A percentile compares a stretch with the other conserved stretches of the same genome.
Conservation (phyloP, 331 rosid species). For the Quercus tomentella region DNA sequence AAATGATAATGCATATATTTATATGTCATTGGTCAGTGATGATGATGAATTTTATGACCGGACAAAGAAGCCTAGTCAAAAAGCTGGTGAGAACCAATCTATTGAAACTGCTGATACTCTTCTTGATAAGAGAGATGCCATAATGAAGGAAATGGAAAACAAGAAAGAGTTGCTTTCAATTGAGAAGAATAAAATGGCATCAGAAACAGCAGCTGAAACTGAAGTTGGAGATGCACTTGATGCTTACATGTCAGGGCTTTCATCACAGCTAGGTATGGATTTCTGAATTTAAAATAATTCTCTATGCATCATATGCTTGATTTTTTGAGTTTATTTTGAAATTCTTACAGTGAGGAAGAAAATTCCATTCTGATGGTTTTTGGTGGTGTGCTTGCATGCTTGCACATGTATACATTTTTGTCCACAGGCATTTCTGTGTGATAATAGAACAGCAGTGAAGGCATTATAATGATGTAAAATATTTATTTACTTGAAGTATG, state of each 20-base stretch:
- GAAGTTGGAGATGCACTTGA: constrained; percentile 76
- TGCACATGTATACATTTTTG: not conserved
- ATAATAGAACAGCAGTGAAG: not conserved
- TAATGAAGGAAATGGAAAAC: constrained; percentile 57
- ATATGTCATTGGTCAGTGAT: constrained; percentile 52
- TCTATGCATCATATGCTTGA: constrained; percentile 4
- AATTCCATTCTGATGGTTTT: not conserved
- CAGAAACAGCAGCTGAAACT: constrained; percentile 33
- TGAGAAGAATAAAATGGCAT: constrained; percentile 51
- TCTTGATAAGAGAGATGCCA: constrained; percentile 79
- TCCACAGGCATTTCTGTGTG: constrained; percentile 1
- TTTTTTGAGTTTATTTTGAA: not conserved
- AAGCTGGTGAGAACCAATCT: constrained; percentile 54
- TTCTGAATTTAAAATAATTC: not conserved
- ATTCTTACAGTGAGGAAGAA: not conserved
- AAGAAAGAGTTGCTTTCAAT: constrained; percentile 54
- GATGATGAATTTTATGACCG: constrained; percentile 98
- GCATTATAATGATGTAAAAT: not conserved
- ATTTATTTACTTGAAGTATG: no score
- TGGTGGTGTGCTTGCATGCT: constrained; percentile 1
- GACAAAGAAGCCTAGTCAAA: constrained; percentile 57
- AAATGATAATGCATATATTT: constrained; percentile 4
- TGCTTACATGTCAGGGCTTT: constrained; percentile 92
- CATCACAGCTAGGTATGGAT: constrained; percentile 79
- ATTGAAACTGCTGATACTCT: constrained; percentile 91